phyloP scores from a whole-genome alignment of 2,329 filamentous ascomycete genomes.

The Drechmeria coniospora region DNA sequence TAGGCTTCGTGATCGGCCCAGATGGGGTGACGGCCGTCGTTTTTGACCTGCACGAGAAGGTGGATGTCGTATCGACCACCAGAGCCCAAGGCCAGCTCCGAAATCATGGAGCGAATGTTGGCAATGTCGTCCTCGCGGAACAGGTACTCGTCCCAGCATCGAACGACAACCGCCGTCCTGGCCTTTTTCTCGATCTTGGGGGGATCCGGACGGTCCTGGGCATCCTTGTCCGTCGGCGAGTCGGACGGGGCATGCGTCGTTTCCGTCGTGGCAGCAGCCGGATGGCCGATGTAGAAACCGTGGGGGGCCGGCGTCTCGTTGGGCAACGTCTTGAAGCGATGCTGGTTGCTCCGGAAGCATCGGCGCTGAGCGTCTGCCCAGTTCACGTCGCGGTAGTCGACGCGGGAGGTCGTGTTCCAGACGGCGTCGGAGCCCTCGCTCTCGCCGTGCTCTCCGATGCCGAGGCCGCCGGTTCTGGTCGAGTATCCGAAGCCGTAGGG shows the following conservation, averaged over 20 bases:
- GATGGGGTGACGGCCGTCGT: slow-evolving; percentile 57
- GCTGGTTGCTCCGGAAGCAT: slow-evolving; percentile 56
- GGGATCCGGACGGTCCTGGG: slow-evolving; percentile 1
- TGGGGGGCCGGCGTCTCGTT: slow-evolving; percentile 23
- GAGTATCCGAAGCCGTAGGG: slow-evolving; percentile 88
- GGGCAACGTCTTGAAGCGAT: slow-evolving; percentile 45
- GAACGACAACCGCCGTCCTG: slow-evolving; percentile 60
- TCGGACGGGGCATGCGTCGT: slow-evolving; percentile 1
- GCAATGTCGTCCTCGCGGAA: slow-evolving; percentile 71
- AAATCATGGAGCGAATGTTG: slow-evolving; percentile 70
- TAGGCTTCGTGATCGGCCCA: slow-evolving; percentile 63
- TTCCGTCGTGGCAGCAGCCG: background rate
- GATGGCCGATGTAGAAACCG: slow-evolving; percentile 31
- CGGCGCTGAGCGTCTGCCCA: slow-evolving; percentile 68
- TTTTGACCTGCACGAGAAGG: slow-evolving; percentile 70
- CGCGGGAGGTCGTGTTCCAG: slow-evolving; percentile 54
- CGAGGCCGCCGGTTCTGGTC: slow-evolving; percentile 59
- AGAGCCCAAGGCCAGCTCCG: slow-evolving; percentile 64
- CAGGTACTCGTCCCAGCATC: slow-evolving; percentile 66
- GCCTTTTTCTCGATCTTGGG: slow-evolving; percentile 10
- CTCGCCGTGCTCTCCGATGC: slow-evolving; percentile 74
- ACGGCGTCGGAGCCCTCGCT: slow-evolving; percentile 65
- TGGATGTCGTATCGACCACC: slow-evolving; percentile 80
- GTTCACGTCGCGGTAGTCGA: slow-evolving; percentile 62
- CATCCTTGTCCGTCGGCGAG: slow-evolving; percentile 2